These are phyloP conservation scores for Hymenotorrendiella dingleyae DNA, from an alignment of 2,329 filamentous ascomycete species.

Conservation along the genomic window DNA sequence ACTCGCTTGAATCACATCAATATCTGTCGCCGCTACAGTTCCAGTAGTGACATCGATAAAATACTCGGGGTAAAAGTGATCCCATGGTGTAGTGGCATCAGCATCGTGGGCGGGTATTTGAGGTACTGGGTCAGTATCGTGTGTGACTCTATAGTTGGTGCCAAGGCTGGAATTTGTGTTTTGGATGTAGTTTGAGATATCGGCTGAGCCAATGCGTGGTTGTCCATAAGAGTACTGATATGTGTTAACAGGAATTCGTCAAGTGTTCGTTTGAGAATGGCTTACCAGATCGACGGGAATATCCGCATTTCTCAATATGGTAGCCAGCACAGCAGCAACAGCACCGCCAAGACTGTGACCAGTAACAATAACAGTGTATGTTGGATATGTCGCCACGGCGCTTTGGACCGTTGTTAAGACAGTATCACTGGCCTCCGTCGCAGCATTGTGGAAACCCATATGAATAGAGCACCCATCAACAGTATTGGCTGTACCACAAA, in stretches of 20 bases:
- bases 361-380: too few relatives aligned
- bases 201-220: conserved; percentile 27
- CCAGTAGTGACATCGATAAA: conserved; percentile 16
- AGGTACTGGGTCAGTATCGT: conserved; percentile 61
- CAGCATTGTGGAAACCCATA: too few relatives aligned
- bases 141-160: conserved; percentile 56
- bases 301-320: too few relatives aligned
- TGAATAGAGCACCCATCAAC: too few relatives aligned
- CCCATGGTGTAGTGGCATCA: conserved; percentile 17
- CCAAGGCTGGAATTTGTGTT: conserved; percentile 29
- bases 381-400: too few relatives aligned
- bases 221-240: conserved; percentile 28
- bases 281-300: too few relatives aligned
- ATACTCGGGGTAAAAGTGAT: conserved; percentile 21
- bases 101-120: conserved; percentile 49
- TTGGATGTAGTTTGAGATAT: conserved; percentile 27
- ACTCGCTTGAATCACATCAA: neutral
- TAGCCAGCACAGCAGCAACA: too few relatives aligned
- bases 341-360: too few relatives aligned
- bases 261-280: too few relatives aligned
- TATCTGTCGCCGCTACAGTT: conserved; percentile 5
- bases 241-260: neutral
- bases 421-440: too few relatives aligned
- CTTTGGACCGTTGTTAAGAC: too few relatives aligned
- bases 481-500: too few relatives aligned